These are phyloP conservation scores for Chaetomium tenue DNA, from an alignment of 495 filamentous ascomycete species.

Conservation along the genomic window DNA sequence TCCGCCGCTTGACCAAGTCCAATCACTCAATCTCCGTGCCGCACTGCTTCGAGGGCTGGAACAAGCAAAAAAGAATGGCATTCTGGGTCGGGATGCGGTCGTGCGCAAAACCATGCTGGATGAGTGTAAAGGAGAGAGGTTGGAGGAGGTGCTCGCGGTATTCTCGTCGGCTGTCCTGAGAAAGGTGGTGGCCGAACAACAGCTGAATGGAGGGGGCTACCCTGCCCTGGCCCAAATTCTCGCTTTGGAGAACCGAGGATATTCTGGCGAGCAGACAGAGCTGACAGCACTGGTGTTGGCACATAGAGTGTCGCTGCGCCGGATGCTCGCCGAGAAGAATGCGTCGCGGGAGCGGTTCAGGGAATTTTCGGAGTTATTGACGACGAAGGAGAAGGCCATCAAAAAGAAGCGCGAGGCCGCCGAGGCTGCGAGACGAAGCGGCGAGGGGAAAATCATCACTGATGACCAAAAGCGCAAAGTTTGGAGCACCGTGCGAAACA, in stretches of 20 bases:
- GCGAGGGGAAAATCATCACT: conserved; percentile 31
- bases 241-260: conserved; percentile 60
- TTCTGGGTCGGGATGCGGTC: conserved; percentile 71
- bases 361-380: conserved; percentile 60
- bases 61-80: conserved; percentile 80
- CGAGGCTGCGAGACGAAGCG: conserved; percentile 26
- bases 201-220: conserved; percentile 32
- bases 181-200: conserved; percentile 56
- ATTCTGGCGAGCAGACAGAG: conserved; percentile 57
- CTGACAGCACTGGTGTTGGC: conserved; percentile 68
- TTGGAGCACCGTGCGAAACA: conserved; percentile 57
- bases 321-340: conserved; percentile 54
- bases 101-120: conserved; percentile 89
- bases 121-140: conserved; percentile 80
- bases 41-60: conserved; percentile 76
- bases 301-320: conserved; percentile 63
- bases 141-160: conserved; percentile 72
- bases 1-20: conserved; percentile 79
- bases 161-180: conserved; percentile 81
- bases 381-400: conserved; percentile 46
- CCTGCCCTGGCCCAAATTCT: conserved; percentile 56
- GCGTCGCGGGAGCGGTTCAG: conserved; percentile 49
- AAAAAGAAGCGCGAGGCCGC: conserved; percentile 45
- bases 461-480: conserved; percentile 43
- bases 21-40: conserved; percentile 83